Evolutionary conservation across 116 monocot genomes (phyloP), one percentile per base, ranked within the genome.

Genomic region (Papilionanthe hybrid): DNA sequence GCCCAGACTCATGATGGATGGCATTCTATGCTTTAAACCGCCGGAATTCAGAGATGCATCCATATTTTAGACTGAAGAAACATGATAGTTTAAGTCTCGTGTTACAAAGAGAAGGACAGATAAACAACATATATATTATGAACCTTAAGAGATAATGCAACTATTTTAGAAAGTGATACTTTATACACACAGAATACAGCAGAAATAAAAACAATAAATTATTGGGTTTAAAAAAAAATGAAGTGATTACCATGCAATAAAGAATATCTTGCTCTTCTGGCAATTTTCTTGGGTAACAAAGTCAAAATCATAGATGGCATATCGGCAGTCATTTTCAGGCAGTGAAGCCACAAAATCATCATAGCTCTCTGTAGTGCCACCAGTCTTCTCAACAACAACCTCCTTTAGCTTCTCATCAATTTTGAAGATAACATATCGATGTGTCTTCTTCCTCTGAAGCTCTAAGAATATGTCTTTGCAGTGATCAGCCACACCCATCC

Each of bases 241-340:
- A 45, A 76, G 81, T 44, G 20, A 69, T 84, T 75, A 88, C 88
- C 88, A 88, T 42, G 88, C 79, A 77, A 88, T 75, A 48, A 88
- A 88, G 80, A 85, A 88, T 32, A 88, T 88, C 82, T 88, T 88
- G 88, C 88, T 88, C 77, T 88, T 88, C 79, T 88, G 88, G 41
- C 84, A 84, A 50, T 88, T 88, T 67, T 88, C 88, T 53, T 82
- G 79, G 55, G 88, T 88, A 42, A 88, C 88, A 56, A 87, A 87
- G 77, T 87, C 87, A 77, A 87, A 87, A 82, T 87, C 87, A 72
- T 84, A 87, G 42, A 88, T 77, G 3, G 88, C 88, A 67, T 85
- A 88, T 85, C 88, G 73, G 55, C 88, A 88, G 63, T 88, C 88
- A 25, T 88, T 88, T 74, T 88, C 82, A 55, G 88, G 88, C 42